Percentiles rank a stretch among this genome's conserved stretches.
Evolutionary conservation across 2,329 filamentous ascomycete genomes (phyloP).

Genomic region (Penicillium sp.): DNA sequence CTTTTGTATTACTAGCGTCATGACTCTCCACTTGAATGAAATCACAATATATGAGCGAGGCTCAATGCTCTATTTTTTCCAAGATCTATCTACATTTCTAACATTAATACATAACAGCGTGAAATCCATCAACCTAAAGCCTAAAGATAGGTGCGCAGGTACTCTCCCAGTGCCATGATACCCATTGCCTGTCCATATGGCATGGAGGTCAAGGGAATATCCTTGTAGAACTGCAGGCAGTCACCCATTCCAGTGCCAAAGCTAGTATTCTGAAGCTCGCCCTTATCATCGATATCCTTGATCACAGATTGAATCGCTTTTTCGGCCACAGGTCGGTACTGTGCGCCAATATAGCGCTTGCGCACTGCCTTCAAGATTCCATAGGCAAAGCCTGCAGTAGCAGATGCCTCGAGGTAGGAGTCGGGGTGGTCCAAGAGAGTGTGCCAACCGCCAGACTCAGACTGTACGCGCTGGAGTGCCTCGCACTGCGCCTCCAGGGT

Average conservation of each 20-base stretch:
- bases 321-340: constrained; percentile 62
- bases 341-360: constrained; percentile 65
- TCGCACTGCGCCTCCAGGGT: constrained; percentile 69
- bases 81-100: not conserved
- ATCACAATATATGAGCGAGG: not conserved
- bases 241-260: constrained; percentile 79
- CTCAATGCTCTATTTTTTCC: not conserved
- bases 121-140: constrained; percentile 32
- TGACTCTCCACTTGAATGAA: not conserved
- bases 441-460: constrained; percentile 66
- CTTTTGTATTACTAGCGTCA: not conserved
- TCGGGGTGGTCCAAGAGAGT: constrained; percentile 72
- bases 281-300: constrained; percentile 63
- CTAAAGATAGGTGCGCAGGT: constrained; percentile 60
- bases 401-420: constrained; percentile 74
- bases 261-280: constrained; percentile 71
- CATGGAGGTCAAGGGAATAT: constrained; percentile 76
- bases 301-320: constrained; percentile 68
- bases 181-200: constrained; percentile 84
- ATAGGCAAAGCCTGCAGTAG: constrained; percentile 78
- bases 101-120: not conserved
- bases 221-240: constrained; percentile 72
- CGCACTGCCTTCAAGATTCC: constrained; percentile 73
- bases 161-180: constrained; percentile 77
- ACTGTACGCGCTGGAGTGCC: constrained; percentile 63